Base-by-base conservation (phyloP, 1,284 basidiomycete species). In the Ganoderma lingzhi region DNA sequence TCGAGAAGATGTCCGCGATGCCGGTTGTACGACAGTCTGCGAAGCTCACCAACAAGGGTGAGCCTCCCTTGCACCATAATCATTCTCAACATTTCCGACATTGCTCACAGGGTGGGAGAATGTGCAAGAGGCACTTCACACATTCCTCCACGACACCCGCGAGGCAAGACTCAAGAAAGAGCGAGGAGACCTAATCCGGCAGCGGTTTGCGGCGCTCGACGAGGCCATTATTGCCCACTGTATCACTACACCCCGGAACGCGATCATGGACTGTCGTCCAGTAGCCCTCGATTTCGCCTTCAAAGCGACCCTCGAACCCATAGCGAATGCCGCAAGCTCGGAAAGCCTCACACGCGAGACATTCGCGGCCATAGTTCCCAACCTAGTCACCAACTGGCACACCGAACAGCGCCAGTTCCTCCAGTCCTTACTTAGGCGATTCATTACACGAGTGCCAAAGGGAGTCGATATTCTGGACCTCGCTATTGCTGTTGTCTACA, bases 401-500 rank as follows among this genome's bases (percentile, higher is more conserved):
- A 41, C 48, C 10, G 39, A 66, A 9, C 41, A 28, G 14, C 65
- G 44, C 44, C 19, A 64, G 14, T 28, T 65, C 42, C 48, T 71
- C 28, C 42, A 48, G 23, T 37, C 17, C 1, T 41, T 58, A 28
- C 15, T 71, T 37, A 19, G 53, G 9, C 53, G 55, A 6, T 39
- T 39, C 58, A 42, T 60, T 19, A 32, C 6, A 23, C 32, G 55
- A 0, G 28, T 64, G 32, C 37, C 65, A 2, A 6, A 23, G 4
- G 60, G 32, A 6, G 62, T 66, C 14, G 70, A 68, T 28, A 62
- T 62, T 9, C 56, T 71, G 30, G 39, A 37, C 3, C 67, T 71
- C 9, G 70, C 70, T 12, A 53, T 66, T 17, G 63, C 67, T 17
- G 42, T 66, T 19, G 61, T 68, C 67, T 35, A 44, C 45, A n/a